A percentile compares a stretch with the other conserved stretches of the same genome.
Evolutionary conservation across 1,284 basidiomycete species (phyloP).

Genomic region (Peniophora sp.): DNA sequence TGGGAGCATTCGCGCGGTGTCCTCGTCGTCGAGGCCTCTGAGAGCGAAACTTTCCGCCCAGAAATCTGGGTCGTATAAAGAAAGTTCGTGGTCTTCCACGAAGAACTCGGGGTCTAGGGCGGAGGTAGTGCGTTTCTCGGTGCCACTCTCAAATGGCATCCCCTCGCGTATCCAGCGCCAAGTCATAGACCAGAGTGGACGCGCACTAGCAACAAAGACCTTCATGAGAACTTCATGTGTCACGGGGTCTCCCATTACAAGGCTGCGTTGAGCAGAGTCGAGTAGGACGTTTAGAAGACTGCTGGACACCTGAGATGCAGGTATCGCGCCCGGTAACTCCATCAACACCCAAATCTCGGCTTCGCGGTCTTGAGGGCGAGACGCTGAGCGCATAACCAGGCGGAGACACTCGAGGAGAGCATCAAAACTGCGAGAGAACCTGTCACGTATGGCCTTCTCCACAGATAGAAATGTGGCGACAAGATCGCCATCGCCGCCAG

Average conservation of each 20-base stretch:
- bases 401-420: slow-evolving; percentile 39
- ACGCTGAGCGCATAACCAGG: slow-evolving; percentile 17
- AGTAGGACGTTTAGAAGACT: slow-evolving; percentile 59
- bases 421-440: slow-evolving; percentile 49
- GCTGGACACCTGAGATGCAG: slow-evolving; percentile 42
- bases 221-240: slow-evolving; percentile 48
- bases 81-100: slow-evolving; percentile 61
- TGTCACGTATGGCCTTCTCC: slow-evolving; percentile 47
- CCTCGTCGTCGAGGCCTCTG: slow-evolving; percentile 30
- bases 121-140: slow-evolving; percentile 11
- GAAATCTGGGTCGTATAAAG: slow-evolving; percentile 66
- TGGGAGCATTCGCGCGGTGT: slow-evolving; percentile 38
- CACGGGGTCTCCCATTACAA: slow-evolving; percentile 45
- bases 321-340: slow-evolving; percentile 31
- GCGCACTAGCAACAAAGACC: slow-evolving; percentile 55
- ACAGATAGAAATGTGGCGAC: slow-evolving; percentile 64
- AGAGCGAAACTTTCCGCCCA: slow-evolving; percentile 71
- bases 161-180: slow-evolving; percentile 70
- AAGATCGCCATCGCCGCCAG: slow-evolving; percentile 25
- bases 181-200: slow-evolving; percentile 70
- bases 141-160: slow-evolving; percentile 40
- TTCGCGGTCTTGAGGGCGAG: slow-evolving; percentile 21
- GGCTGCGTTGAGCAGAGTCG: slow-evolving; percentile 40
- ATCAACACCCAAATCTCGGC: slow-evolving; percentile 33
- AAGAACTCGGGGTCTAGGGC: slow-evolving; percentile 74